Conservation (phyloP, 2,329 filamentous ascomycete species). For the Colletotrichum chlorophyti region DNA sequence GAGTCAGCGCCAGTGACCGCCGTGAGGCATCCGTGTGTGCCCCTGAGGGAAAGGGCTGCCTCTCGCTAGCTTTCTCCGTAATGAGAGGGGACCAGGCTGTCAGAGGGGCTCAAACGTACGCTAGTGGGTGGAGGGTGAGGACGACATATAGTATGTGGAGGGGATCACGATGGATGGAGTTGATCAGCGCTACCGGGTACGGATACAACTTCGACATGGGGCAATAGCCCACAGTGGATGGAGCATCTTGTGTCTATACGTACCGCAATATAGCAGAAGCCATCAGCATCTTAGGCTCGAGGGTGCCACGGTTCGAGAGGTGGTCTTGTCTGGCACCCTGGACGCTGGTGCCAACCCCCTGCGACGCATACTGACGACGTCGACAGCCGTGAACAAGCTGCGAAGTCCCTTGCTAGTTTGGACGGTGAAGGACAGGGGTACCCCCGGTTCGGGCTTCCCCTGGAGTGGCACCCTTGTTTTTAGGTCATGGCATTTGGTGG, state of each 20-base stretch:
- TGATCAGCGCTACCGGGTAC: constrained; percentile 8
- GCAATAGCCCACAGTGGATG: background rate
- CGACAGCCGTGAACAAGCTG: too few relatives aligned
- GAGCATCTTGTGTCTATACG: background rate
- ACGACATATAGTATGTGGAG: background rate
- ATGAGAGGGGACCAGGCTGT: too few relatives aligned
- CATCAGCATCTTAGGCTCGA: constrained; percentile 1
- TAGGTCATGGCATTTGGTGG: too few relatives aligned
- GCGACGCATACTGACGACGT: background rate
- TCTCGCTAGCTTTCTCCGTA: too few relatives aligned
- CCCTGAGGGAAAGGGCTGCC: too few relatives aligned
- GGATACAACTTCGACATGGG: background rate
- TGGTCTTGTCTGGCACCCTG: background rate
- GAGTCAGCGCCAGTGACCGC: too few relatives aligned
- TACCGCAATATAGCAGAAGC: background rate
- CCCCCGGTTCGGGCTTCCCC: constrained; percentile 6
- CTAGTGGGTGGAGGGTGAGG: too few relatives aligned
- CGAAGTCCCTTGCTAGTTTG: constrained; percentile 15
- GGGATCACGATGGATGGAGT: constrained; percentile 17
- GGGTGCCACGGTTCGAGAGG: constrained; percentile 1
- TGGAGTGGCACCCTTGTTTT: constrained; percentile 18
- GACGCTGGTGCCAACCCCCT: constrained; percentile 10
- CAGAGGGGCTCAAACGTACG: too few relatives aligned
- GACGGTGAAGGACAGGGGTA: constrained; percentile 17
- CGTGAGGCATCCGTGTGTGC: too few relatives aligned